Percentiles rank a stretch among this genome's conserved stretches.
phyloP scores from a whole-genome alignment of 1,284 basidiomycete species.

The Xanthoconium separans region DNA sequence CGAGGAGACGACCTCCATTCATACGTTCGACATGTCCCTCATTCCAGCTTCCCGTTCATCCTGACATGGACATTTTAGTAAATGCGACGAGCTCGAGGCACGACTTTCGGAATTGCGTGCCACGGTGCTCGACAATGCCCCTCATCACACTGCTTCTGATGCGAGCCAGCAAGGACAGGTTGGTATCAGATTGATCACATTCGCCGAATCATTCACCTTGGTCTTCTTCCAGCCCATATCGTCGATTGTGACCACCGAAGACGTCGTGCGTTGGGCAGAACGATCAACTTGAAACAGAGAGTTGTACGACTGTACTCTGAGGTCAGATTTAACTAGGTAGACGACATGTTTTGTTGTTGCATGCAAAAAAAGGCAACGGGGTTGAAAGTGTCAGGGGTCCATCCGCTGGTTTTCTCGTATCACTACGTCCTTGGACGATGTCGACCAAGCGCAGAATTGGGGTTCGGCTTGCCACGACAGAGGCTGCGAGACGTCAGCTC shows the following conservation, averaged over 20 bases:
- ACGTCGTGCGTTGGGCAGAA: slow-evolving; percentile 64
- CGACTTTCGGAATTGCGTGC: slow-evolving; percentile 54
- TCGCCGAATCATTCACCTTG: neutral
- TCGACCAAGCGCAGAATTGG: slow-evolving; percentile 71
- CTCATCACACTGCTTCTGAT: slow-evolving; percentile 1
- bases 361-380: neutral
- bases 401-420: neutral
- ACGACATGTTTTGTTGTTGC: neutral
- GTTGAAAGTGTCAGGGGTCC: slow-evolving; percentile 23
- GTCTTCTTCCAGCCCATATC: slow-evolving; percentile 10
- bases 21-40: slow-evolving; percentile 46
- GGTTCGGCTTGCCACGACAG: slow-evolving; percentile 69
- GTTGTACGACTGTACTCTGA: neutral
- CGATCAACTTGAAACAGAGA: slow-evolving; percentile 36
- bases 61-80: slow-evolving; percentile 39
- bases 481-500: slow-evolving; percentile 73
- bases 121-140: slow-evolving; percentile 15
- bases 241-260: slow-evolving; percentile 32
- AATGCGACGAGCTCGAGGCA: slow-evolving; percentile 66
- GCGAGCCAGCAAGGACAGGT: slow-evolving; percentile 15
- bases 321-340: slow-evolving; percentile 1
- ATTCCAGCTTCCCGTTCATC: neutral
- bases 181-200: slow-evolving; percentile 2
- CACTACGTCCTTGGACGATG: slow-evolving; percentile 40
- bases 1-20: slow-evolving; percentile 64